These are phyloP conservation scores for Biscutella auriculata DNA, from an alignment of 441 rosid species.

Conservation along the genomic window DNA sequence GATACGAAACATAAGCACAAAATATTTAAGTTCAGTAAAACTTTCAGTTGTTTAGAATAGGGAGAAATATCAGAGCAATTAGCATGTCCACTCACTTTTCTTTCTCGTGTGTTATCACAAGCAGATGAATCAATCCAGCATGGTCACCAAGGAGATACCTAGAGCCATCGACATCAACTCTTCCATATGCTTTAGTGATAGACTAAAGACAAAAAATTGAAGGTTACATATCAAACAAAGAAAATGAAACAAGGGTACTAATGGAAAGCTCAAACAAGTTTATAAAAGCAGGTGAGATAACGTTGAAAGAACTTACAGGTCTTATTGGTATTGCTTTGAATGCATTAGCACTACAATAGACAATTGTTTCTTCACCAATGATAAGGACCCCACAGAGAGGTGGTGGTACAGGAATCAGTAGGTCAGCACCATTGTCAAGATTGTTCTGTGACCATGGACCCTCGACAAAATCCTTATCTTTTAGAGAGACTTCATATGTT, in stretches of 20 bases:
- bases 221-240: constrained; percentile 11
- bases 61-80: neutral
- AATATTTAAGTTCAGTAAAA: neutral
- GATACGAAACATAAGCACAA: constrained; percentile 12
- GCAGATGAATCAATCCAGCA: constrained; percentile 86
- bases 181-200: constrained; percentile 91
- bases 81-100: constrained; percentile 62
- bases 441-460: constrained; percentile 95
- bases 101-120: constrained; percentile 93
- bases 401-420: constrained; percentile 90
- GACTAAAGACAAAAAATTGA: constrained; percentile 41
- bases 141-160: constrained; percentile 97
- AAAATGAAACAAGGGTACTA: neutral
- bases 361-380: constrained; percentile 94
- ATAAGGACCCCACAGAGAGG: constrained; percentile 95
- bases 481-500: constrained; percentile 89
- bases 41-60: neutral
- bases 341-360: constrained; percentile 79
- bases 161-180: constrained; percentile 98
- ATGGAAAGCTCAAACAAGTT: neutral
- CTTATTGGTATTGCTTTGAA: constrained; percentile 86
- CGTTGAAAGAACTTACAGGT: constrained; percentile 53
- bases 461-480: constrained; percentile 93
- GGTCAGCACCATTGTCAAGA: constrained; percentile 91
- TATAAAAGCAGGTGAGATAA: neutral